Evolutionary conservation across 352 stramenopile species (phyloP).

Genomic region (Phytophthora agathidicida): DNA sequence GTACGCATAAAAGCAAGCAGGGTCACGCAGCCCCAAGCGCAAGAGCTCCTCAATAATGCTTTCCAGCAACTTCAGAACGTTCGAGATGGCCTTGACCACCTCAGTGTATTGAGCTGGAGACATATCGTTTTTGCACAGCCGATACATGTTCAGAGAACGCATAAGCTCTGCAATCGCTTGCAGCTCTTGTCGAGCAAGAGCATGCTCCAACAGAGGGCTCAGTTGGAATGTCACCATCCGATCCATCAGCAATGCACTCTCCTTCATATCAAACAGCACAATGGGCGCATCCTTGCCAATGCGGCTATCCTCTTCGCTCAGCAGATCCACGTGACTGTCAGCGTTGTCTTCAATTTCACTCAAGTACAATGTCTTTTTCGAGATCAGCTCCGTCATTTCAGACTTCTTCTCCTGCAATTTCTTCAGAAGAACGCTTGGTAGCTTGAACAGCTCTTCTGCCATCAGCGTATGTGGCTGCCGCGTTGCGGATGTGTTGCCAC

Average conservation of each 20-base stretch:
- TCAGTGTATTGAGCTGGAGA: conserved; percentile 17
- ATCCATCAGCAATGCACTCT: conserved; percentile 66
- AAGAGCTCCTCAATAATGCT: conserved; percentile 61
- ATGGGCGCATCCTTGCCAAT: conserved; percentile 81
- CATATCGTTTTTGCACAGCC: conserved; percentile 23
- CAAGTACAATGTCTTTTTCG: conserved; percentile 76
- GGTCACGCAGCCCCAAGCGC: conserved; percentile 60
- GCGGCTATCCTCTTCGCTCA: conserved; percentile 61
- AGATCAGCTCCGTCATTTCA: conserved; percentile 60
- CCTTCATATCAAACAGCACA: conserved; percentile 83
- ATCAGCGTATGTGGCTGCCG: conserved; percentile 47
- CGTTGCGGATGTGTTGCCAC: background rate
- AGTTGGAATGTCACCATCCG: conserved; percentile 82
- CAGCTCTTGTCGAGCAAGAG: conserved; percentile 69
- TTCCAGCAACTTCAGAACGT: conserved; percentile 53
- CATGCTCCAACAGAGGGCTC: conserved; percentile 75
- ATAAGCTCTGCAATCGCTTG: conserved; percentile 62
- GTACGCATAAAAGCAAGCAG: conserved; percentile 74
- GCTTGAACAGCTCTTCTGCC: conserved; percentile 69
- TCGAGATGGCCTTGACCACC: conserved; percentile 36
- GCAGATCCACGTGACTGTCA: conserved; percentile 56
- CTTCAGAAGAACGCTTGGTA: conserved; percentile 63
- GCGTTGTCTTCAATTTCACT: conserved; percentile 67
- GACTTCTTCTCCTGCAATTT: conserved; percentile 64
- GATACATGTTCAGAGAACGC: conserved; percentile 61